phyloP scores from a whole-genome alignment of 306 rosid species.

The Canavalia gladiata region DNA sequence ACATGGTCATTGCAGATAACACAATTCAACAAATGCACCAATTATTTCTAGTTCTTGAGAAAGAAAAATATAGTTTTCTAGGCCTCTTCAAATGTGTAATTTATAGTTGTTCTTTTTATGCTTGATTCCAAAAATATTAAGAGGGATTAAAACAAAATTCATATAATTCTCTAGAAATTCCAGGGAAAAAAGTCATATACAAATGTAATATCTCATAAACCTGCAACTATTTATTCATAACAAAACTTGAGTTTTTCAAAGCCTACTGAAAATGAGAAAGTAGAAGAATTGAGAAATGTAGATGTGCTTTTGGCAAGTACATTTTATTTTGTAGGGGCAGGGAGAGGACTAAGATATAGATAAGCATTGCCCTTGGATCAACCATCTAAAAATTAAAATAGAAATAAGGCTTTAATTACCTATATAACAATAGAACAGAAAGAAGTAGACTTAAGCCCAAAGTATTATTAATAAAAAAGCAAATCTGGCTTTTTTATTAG shows the following conservation, averaged over 20 bases:
- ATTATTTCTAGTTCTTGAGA: neutral
- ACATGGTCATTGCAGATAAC: constrained; percentile 6
- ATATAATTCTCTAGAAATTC: neutral
- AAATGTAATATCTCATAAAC: constrained; percentile 1
- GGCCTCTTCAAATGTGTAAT: neutral
- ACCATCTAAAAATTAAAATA: neutral
- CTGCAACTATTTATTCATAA: neutral
- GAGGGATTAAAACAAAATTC: neutral
- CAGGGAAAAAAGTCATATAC: neutral
- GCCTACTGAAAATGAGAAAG: constrained; percentile 18
- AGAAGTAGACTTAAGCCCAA: constrained; percentile 2
- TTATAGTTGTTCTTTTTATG: neutral
- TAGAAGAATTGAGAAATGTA: constrained; percentile 18
- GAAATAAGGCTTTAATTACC: neutral
- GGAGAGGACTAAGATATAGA: constrained; percentile 1
- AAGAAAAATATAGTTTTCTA: neutral
- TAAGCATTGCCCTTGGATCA: constrained; percentile 4
- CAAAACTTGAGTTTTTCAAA: constrained; percentile 2
- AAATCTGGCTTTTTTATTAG: constrained; percentile 9
- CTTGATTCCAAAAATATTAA: constrained; percentile 1
- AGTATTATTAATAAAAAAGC: neutral
- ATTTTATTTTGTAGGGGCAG: neutral
- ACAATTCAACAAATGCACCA: neutral
- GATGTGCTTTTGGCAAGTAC: neutral
- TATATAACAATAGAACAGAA: neutral